Percentiles rank a stretch among this genome's conserved stretches.
phyloP scores from a whole-genome alignment of 2,329 filamentous ascomycete species.

The Colletotrichum eleusines region DNA sequence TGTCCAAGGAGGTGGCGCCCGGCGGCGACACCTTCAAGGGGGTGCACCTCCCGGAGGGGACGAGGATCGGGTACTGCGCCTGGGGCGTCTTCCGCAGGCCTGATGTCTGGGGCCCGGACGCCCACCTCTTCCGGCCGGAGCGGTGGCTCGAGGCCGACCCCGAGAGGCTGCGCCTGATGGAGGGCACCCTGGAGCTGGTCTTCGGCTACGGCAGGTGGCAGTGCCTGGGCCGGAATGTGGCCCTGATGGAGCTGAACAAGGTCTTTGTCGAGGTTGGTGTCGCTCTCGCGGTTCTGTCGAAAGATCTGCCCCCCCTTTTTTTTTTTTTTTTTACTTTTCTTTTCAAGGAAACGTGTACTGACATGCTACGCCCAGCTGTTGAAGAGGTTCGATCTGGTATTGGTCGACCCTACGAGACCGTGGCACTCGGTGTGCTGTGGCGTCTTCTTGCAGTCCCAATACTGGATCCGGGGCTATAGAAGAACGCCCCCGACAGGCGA shows the following conservation, averaged over 20 bases:
- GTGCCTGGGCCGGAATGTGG: constrained; percentile 55
- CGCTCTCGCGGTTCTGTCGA: not conserved
- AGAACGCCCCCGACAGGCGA: not conserved
- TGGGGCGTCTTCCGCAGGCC: constrained; percentile 50
- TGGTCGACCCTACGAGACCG: constrained; percentile 48
- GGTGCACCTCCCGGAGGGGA: constrained; percentile 50
- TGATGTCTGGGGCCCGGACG: constrained; percentile 36
- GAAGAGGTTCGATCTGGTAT: constrained; percentile 48
- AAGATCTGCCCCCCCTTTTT: not conserved
- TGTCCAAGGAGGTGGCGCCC: constrained; percentile 54
- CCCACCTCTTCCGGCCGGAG: constrained; percentile 37
- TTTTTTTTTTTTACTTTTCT: no score
- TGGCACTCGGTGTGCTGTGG: constrained; percentile 43
- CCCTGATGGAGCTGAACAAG: constrained; percentile 53
- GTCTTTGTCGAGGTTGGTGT: constrained; percentile 49
- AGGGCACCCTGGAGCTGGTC: constrained; percentile 53
- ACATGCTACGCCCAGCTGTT: constrained; percentile 43
- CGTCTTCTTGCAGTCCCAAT: constrained; percentile 8
- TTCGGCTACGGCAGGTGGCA: constrained; percentile 56
- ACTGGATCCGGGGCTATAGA: constrained; percentile 8
- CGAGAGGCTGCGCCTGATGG: constrained; percentile 51
- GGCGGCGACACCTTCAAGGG: constrained; percentile 52
- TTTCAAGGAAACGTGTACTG: not conserved
- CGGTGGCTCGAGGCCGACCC: constrained; percentile 43
- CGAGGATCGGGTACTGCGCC: constrained; percentile 50